Evolutionary conservation across 2,329 filamentous ascomycete species (phyloP).

Genomic region (Dendrostoma leiphaemia): DNA sequence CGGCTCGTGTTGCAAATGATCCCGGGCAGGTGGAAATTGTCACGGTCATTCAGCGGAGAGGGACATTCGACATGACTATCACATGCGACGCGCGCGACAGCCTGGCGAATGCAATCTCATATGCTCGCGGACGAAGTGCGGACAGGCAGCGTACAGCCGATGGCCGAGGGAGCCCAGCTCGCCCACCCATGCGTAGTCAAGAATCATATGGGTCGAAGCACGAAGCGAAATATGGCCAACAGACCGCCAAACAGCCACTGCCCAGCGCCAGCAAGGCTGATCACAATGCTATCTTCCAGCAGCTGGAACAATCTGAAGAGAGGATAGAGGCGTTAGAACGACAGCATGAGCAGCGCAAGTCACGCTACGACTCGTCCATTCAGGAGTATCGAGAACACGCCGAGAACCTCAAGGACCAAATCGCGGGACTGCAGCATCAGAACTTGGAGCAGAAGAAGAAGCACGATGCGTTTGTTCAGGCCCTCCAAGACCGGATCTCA

Average conservation of each 20-base stretch:
- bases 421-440: neutral
- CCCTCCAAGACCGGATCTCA: neutral
- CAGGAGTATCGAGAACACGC: neutral
- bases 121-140: neutral
- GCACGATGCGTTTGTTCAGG: neutral
- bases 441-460: neutral
- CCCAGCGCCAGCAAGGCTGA: neutral
- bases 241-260: neutral
- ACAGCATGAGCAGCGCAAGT: neutral
- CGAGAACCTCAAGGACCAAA: neutral
- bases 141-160: neutral
- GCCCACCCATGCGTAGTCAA: neutral
- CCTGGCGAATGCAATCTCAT: too few relatives aligned
- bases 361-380: neutral
- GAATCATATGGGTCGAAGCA: neutral
- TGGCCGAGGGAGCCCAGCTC: neutral
- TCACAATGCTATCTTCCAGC: neutral
- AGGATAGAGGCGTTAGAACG: too few relatives aligned
- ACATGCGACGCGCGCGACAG: too few relatives aligned
- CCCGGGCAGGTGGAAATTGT: neutral
- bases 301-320: neutral
- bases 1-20: neutral
- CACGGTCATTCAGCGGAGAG: neutral
- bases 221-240: neutral
- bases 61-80: neutral